phyloP scores from a whole-genome alignment of 163 green algal genomes.

The Scenedesmus sp. region DNA sequence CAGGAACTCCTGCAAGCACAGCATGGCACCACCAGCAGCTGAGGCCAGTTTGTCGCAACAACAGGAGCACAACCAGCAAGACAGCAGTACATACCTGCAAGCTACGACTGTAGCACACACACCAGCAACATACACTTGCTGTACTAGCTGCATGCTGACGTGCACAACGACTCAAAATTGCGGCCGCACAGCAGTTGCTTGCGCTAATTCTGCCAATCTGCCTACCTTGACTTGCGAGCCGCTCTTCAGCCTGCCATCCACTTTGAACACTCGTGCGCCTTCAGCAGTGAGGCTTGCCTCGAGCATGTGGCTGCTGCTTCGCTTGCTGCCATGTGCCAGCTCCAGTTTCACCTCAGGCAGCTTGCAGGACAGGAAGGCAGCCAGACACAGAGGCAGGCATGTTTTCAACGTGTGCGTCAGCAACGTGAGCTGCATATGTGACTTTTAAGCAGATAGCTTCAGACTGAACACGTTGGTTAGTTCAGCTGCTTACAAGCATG shows the following conservation, averaged over 20 bases:
- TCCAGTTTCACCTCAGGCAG: constrained; percentile 58
- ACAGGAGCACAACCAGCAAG: not conserved
- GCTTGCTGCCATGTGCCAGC: not conserved
- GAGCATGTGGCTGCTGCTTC: not conserved
- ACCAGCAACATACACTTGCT: no score
- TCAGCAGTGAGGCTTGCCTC: constrained; percentile 52
- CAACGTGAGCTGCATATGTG: no score
- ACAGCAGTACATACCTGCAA: not conserved
- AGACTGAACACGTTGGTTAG: no score
- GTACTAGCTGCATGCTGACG: no score
- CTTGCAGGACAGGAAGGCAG: constrained; percentile 20
- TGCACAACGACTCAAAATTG: not conserved
- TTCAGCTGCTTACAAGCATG: not conserved
- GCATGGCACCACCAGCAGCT: not conserved
- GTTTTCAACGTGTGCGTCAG: no score
- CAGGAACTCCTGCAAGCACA: constrained; percentile 55
- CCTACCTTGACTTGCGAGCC: constrained; percentile 60
- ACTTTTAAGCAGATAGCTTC: no score
- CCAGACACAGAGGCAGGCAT: not conserved
- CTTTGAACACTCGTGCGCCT: constrained; percentile 41
- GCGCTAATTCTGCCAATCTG: not conserved
- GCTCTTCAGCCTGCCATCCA: constrained; percentile 52
- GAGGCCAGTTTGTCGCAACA: not conserved
- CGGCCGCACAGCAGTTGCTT: no score
- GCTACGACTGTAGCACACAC: no score